Evolutionary conservation across 208 protist genomes (phyloP).

Genomic region (Leptomonas pyrrhocoris): DNA sequence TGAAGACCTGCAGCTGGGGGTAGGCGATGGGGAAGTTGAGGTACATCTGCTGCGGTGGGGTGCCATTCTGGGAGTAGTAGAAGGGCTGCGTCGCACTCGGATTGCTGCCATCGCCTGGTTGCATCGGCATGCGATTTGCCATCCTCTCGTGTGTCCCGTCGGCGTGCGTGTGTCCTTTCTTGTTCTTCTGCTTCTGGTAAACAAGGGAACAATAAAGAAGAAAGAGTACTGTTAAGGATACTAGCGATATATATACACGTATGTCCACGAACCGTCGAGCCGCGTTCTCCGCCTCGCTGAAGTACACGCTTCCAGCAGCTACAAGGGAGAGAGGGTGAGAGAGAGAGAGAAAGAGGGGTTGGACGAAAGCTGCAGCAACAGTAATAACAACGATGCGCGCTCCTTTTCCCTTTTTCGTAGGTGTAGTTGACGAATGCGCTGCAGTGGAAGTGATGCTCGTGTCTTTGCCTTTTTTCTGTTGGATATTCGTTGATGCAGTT

Average conservation of each 20-base stretch:
- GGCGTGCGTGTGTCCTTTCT: neutral
- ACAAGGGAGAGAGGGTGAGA: too few relatives aligned
- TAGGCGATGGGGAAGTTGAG: constrained; percentile 15
- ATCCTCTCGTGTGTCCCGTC: neutral
- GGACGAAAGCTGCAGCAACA: too few relatives aligned
- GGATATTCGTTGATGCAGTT: too few relatives aligned
- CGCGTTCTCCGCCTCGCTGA: too few relatives aligned
- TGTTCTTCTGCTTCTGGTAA: neutral
- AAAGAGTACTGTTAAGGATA: neutral
- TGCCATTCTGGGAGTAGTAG: constrained; percentile 31
- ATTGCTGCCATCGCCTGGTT: constrained; percentile 24
- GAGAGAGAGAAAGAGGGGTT: too few relatives aligned
- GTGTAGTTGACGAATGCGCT: too few relatives aligned
- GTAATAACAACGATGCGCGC: too few relatives aligned
- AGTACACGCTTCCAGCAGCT: too few relatives aligned
- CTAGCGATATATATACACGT: neutral
- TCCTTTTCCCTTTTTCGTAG: too few relatives aligned
- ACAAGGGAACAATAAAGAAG: neutral
- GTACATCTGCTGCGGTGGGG: constrained; percentile 37
- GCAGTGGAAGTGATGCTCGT: too few relatives aligned
- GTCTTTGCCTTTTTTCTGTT: too few relatives aligned
- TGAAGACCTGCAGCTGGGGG: constrained; percentile 27
- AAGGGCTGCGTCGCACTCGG: constrained; percentile 10
- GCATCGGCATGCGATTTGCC: constrained; percentile 20
- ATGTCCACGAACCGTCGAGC: neutral